phyloP scores from a whole-genome alignment of 768 basidiomycete species.

The Pulveroboletus sp. region DNA sequence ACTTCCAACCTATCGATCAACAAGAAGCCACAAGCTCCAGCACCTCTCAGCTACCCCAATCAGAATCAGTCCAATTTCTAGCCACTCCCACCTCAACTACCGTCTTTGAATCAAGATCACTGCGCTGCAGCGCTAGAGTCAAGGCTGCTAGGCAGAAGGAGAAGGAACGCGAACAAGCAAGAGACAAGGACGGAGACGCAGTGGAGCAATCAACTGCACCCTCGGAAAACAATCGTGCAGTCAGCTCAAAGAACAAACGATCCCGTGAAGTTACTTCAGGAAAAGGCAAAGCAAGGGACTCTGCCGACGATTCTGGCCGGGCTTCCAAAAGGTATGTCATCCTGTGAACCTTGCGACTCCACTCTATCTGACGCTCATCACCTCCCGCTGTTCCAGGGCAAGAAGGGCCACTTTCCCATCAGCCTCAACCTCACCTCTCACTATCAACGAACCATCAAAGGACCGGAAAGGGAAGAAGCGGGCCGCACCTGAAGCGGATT shows the following conservation, averaged over 20 bases:
- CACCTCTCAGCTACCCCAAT: constrained; percentile 41
- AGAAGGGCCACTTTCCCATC: constrained; percentile 52
- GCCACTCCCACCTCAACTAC: constrained; percentile 33
- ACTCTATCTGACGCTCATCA: constrained; percentile 26
- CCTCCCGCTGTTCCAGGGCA: constrained; percentile 43
- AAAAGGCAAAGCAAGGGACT: constrained; percentile 66
- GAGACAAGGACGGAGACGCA: constrained; percentile 51
- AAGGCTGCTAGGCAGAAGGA: constrained; percentile 72
- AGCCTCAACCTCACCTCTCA: constrained; percentile 41
- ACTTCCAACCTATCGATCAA: constrained; percentile 72
- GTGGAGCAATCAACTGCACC: constrained; percentile 38
- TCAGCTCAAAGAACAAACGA: constrained; percentile 44
- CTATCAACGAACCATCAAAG: constrained; percentile 71
- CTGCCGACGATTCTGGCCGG: constrained; percentile 47
- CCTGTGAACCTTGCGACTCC: constrained; percentile 29
- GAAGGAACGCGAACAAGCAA: constrained; percentile 49
- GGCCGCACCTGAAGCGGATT: constrained; percentile 65
- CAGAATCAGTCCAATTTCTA: constrained; percentile 34
- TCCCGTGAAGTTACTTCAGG: constrained; percentile 44
- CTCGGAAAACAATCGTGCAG: constrained; percentile 43
- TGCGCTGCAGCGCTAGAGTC: constrained; percentile 73
- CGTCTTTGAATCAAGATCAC: constrained; percentile 49
- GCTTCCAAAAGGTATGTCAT: constrained; percentile 59
- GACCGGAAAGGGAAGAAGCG: constrained; percentile 93
- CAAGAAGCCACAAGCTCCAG: constrained; percentile 69